Evolutionary conservation across 2,329 filamentous ascomycete genomes (phyloP), one percentile per base, ranked within the genome.

Genomic region (Exophiala phaeomuriformis): DNA sequence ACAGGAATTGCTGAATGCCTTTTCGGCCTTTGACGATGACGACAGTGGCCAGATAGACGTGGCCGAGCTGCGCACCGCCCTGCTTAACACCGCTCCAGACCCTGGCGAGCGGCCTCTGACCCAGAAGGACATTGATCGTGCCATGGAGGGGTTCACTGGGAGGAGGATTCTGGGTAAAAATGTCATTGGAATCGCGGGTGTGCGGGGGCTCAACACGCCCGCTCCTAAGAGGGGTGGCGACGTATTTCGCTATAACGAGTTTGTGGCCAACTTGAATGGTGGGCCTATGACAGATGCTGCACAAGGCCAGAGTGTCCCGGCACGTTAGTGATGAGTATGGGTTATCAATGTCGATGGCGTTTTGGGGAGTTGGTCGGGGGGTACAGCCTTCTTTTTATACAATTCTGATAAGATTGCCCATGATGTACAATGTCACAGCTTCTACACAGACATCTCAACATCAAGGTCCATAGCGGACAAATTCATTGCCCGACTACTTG

Each of bases 1-100:
- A 27, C 79, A 82, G 10, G 93, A 98, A 67, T 78, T 98, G 6
- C 75, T 89, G 19, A 91, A 90, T 1, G 93, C 93, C 0, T 91
- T 98, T 62, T 89, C 89, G 1, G 93, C 93, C 0, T 97, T 97
- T 67, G 93, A 98, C 66, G 88, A 95, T 58, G 90, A 95, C 59
- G 93, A 98, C 67, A 93, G 87, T 64, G 93, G 93, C 2, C 90
- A 96, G 69, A 83, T 97, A 37, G 90, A 97, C 66, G 73, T 95
- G 19, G 79, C 74, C 0, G 89, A 95, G 69, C 72, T 98, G 58
- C 82, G 86, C 43, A 88, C 93, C 62, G 89, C 91, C 0, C 69
- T 98, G 42, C 71, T 96, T 39, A 81, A 90, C 61, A 95, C 90
- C 0, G 82, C 83, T 0, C 88, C 89, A 0, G 89, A 95, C 61